Evolutionary conservation across 441 rosid species (phyloP), one percentile per base, ranked within the genome.

Genomic region (Pelargonium citronellum): DNA sequence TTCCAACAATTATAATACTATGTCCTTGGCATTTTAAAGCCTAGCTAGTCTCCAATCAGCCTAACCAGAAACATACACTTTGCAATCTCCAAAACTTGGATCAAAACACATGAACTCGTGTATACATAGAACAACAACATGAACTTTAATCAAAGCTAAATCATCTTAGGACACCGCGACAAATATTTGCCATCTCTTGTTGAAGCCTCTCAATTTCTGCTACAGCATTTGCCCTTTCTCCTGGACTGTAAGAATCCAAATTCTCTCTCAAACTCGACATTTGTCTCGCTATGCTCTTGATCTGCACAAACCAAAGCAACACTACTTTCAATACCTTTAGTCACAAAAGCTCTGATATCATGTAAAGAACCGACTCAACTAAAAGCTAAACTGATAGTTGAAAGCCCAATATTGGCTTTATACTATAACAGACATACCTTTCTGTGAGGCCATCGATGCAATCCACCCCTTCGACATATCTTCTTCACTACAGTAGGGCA

Each of bases 401-500:
- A 22, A 22, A 22, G 24, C 24, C 24, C 24, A 22, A 22, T 22
- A 22, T 22, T 22, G 1, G 24, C 24, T 22, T 2, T 8, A 17
- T n/a, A 17, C 2, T 1, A 10, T 2, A 7, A 4, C 34, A 49
- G 0, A 16, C 60, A 13, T 12, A 74, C 77, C 77, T 69, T 75
- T 49, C 78, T 70, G 10, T 75, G 63, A 13, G 78, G 78, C 78
- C 78, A 75, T 27, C 78, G 67, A 1, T 22, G 39, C 20, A 75
- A 44, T 2, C 74, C 74, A 0, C 65, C 68, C 39, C 41, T 61
- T 11, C 78, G 24, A 67, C 78, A 75, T 39, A 75, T 75, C 51
- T 63, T 75, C 69, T 75, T 75, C 20, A 75, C 37, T 0, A 71
- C 78, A 0, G 74, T 75, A 1, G 78, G 78, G 67, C 78, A 75